Conservation (phyloP, 371 early-diverging fungal genomes). For the Mortierella sp. region DNA sequence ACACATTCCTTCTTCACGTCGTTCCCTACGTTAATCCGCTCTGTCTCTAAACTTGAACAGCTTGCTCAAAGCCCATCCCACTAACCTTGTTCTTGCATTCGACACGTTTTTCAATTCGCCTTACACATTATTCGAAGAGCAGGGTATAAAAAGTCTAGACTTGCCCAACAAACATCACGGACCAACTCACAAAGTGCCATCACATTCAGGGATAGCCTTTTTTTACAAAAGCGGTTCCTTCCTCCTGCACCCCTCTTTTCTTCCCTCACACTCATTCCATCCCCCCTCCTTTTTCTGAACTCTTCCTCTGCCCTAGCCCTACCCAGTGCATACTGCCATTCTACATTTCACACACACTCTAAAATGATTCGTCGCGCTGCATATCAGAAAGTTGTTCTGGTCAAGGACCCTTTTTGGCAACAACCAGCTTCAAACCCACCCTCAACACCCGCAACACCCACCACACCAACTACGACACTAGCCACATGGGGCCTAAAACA, state of each 20-base stretch:
- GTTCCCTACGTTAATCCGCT: no score
- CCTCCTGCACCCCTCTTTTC: neutral
- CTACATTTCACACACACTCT: neutral
- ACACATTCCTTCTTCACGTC: no score
- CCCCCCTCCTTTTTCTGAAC: neutral
- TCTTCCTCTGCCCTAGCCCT: neutral
- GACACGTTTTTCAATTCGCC: no score
- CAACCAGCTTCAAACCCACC: neutral
- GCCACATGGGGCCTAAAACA: no score
- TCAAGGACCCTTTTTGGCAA: slow-evolving; percentile 4
- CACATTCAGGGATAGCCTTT: no score
- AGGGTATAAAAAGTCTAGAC: no score
- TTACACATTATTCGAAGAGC: no score
- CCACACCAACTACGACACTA: neutral
- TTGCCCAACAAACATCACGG: no score
- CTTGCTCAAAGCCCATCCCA: no score
- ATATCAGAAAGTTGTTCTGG: slow-evolving; percentile 30
- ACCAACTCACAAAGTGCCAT: no score
- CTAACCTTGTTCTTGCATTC: no score
- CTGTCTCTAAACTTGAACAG: no score
- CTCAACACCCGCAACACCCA: neutral
- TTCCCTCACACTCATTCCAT: neutral
- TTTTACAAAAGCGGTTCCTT: neutral
- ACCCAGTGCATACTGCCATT: neutral
- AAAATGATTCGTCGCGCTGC: slow-evolving; percentile 50